Evolutionary conservation across 495 filamentous ascomycete genomes (phyloP).

Genomic region (Penicilliopsis zonata): DNA sequence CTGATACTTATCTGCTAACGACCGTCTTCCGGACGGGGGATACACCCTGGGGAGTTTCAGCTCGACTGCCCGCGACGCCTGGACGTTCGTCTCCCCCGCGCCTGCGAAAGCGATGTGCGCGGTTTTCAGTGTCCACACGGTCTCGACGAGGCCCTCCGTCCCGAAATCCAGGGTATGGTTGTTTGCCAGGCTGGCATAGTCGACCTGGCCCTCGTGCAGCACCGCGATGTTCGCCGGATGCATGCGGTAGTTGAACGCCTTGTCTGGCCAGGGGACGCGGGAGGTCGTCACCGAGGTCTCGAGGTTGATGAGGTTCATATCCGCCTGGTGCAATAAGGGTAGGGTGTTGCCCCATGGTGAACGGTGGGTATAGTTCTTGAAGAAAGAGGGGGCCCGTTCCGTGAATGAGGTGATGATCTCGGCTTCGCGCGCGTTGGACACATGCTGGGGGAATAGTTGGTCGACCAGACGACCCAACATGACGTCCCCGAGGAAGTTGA

Average conservation of each 20-base stretch:
- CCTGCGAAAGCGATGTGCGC: slow-evolving; percentile 13
- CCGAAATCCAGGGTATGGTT: slow-evolving; percentile 30
- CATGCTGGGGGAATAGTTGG: slow-evolving; percentile 23
- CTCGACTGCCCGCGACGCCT: slow-evolving; percentile 16
- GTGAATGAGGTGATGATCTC: slow-evolving; percentile 8
- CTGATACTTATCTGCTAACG: neutral
- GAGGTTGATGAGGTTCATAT: slow-evolving; percentile 30
- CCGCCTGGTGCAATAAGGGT: slow-evolving; percentile 14
- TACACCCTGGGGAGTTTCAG: slow-evolving; percentile 8
- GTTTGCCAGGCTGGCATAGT: slow-evolving; percentile 27
- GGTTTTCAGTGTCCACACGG: slow-evolving; percentile 12
- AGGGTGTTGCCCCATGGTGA: slow-evolving; percentile 26
- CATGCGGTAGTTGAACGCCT: slow-evolving; percentile 31
- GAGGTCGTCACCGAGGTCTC: slow-evolving; percentile 27
- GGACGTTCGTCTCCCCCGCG: slow-evolving; percentile 15
- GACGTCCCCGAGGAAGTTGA: slow-evolving; percentile 28
- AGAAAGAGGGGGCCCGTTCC: slow-evolving; percentile 6
- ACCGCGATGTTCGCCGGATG: slow-evolving; percentile 24
- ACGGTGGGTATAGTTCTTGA: slow-evolving; percentile 11
- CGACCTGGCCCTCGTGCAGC: slow-evolving; percentile 15
- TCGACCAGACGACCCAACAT: slow-evolving; percentile 35
- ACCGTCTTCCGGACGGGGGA: neutral
- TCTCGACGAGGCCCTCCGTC: slow-evolving; percentile 20
- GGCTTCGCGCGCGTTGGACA: slow-evolving; percentile 13
- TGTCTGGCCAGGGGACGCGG: slow-evolving; percentile 22